These are phyloP conservation scores for Pseudoneurospora amorphoporcata DNA, from an alignment of 495 filamentous ascomycete species.

Conservation along the genomic window DNA sequence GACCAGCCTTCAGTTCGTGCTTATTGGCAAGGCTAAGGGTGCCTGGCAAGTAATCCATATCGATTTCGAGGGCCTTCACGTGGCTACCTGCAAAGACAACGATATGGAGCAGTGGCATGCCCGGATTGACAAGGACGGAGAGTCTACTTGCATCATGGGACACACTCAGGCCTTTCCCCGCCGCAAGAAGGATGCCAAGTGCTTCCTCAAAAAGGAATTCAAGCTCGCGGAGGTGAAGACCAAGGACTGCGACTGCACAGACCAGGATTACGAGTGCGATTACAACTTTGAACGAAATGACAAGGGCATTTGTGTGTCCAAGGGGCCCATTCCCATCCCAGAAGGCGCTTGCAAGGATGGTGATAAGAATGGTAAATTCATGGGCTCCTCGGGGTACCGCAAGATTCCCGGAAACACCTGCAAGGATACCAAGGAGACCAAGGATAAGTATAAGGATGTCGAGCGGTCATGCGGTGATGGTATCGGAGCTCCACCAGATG, in stretches of 20 bases:
- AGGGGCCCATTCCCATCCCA: slow-evolving; percentile 42
- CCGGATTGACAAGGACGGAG: slow-evolving; percentile 63
- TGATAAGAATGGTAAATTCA: slow-evolving; percentile 54
- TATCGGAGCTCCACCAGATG: slow-evolving; percentile 26
- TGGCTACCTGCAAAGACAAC: slow-evolving; percentile 63
- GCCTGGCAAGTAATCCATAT: slow-evolving; percentile 54
- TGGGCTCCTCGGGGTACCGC: slow-evolving; percentile 79
- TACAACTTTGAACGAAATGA: slow-evolving; percentile 67
- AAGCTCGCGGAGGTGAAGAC: slow-evolving; percentile 55
- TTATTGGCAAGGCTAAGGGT: slow-evolving; percentile 47
- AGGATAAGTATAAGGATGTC: slow-evolving; percentile 49
- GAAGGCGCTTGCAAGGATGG: slow-evolving; percentile 56
- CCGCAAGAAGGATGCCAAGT: slow-evolving; percentile 74
- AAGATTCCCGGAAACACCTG: slow-evolving; percentile 88
- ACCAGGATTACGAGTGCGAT: slow-evolving; percentile 87
- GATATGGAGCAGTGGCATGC: slow-evolving; percentile 88
- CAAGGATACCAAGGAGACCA: slow-evolving; percentile 40
- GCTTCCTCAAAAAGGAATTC: slow-evolving; percentile 80
- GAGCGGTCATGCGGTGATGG: slow-evolving; percentile 45
- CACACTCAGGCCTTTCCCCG: slow-evolving; percentile 75
- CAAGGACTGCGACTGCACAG: slow-evolving; percentile 66
- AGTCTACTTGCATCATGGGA: slow-evolving; percentile 88
- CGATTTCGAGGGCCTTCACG: slow-evolving; percentile 74
- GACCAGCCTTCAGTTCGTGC: slow-evolving; percentile 77
- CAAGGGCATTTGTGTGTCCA: slow-evolving; percentile 46